Conservation (phyloP, 2,329 filamentous ascomycete species). For the Septoria petroselini region DNA sequence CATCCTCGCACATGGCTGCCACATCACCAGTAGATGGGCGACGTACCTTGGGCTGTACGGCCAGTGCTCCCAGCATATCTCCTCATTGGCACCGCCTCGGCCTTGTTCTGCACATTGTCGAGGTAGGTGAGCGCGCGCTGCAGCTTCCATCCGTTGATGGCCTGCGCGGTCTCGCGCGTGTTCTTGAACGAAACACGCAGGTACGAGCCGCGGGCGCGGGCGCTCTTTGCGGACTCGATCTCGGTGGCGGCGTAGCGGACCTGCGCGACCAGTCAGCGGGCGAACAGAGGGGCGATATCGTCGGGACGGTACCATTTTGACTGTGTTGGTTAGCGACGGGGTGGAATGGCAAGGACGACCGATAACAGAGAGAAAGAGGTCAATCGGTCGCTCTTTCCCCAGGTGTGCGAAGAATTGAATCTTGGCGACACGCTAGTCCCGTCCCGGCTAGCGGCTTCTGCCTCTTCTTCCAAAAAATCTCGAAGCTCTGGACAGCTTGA, state of each 20-base stretch:
- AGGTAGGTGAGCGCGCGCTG: slow-evolving; percentile 93
- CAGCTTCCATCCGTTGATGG: slow-evolving; percentile 99
- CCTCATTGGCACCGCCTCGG: slow-evolving; percentile 97
- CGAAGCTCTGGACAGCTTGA: too few relatives aligned
- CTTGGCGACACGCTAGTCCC: too few relatives aligned
- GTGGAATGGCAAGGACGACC: too few relatives aligned
- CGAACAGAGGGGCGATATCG: not conserved
- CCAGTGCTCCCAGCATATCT: slow-evolving; percentile 95
- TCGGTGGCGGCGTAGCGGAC: slow-evolving; percentile 92
- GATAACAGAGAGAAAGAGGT: not conserved
- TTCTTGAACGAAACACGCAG: slow-evolving; percentile 99
- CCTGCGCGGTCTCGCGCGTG: slow-evolving; percentile 98
- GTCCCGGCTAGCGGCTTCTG: too few relatives aligned
- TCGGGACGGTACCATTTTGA: slow-evolving; percentile 37
- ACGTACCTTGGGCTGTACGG: slow-evolving; percentile 95
- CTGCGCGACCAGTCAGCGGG: slow-evolving; percentile 20
- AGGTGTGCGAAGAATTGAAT: slow-evolving; percentile 6
- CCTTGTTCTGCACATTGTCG: slow-evolving; percentile 95
- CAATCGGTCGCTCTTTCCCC: slow-evolving; percentile 2
- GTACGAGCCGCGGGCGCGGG: slow-evolving; percentile 97
- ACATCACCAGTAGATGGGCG: slow-evolving; percentile 34
- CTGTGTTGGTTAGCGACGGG: slow-evolving; percentile 31
- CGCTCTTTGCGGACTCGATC: slow-evolving; percentile 86
- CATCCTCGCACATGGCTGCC: slow-evolving; percentile 39
- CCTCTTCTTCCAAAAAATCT: too few relatives aligned